These are phyloP conservation scores for Phoenix dactylifera DNA, from an alignment of 176 grass and related monocot genomes.

Conservation along the genomic window DNA sequence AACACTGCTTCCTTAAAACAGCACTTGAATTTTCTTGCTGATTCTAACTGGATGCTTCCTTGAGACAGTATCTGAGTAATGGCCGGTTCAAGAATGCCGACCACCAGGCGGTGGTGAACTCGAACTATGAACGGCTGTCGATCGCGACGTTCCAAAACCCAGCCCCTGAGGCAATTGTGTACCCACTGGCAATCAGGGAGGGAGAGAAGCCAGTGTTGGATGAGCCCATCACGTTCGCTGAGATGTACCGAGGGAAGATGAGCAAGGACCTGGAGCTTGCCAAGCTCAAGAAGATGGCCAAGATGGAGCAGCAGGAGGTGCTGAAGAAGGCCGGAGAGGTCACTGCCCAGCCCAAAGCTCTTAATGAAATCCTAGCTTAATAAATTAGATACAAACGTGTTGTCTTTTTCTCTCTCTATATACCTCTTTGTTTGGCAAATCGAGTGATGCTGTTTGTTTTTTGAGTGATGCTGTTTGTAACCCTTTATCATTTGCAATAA, in stretches of 20 bases:
- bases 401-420: too few species aligned
- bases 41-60: background rate
- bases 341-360: conserved; percentile 21
- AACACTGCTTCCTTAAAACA: too few species aligned
- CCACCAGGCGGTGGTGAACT: conserved; percentile 92
- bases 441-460: too few species aligned
- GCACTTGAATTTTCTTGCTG: too few species aligned
- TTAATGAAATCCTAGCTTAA: conserved; percentile 56
- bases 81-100: conserved; percentile 91
- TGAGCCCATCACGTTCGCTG: conserved; percentile 62
- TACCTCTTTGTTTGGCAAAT: too few species aligned
- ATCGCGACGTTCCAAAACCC: conserved; percentile 95
- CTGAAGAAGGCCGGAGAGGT: conserved; percentile 16
- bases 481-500: too few species aligned
- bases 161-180: conserved; percentile 59
- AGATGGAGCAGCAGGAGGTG: conserved; percentile 18
- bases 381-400: too few species aligned
- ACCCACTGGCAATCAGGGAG: conserved; percentile 65
- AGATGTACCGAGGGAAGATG: conserved; percentile 96
- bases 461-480: too few species aligned
- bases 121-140: conserved; percentile 53
- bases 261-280: conserved; percentile 50
- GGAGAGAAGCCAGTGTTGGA: conserved; percentile 68
- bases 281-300: conserved; percentile 73
- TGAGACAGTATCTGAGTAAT: conserved; percentile 69